Base-by-base conservation (phyloP, 1,139 yeast species). In the Candida buenavistaensis region DNA sequence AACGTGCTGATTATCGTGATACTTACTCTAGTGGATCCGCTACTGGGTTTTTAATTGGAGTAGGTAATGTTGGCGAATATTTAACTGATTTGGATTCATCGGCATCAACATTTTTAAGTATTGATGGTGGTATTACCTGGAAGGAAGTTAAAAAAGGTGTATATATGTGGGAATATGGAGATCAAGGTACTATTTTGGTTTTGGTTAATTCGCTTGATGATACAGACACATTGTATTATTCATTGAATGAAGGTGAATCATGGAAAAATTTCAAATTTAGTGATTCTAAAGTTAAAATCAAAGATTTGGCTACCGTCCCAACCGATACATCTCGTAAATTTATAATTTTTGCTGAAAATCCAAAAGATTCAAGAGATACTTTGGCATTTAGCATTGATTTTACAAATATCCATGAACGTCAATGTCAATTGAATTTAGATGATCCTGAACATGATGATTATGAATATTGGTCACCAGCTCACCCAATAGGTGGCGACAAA, bases 121-220 rank as follows among this genome's bases (percentile, higher is more conserved):
- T 72, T 5, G 97, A 94, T 61, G 98, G 95, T 3, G 99, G 99
- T 30, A 61, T 80, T 3, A 74, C 90, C 2, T 92, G 98, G 98
- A 77, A 59, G 37, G 95, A 88, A 57, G 64, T 89, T 17, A 72
- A 63, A 35, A 76, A 82, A 43, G 95, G 95, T 1, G 74, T 78
- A 0, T 75, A 75, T 51, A 84, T 84, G 78, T 94, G 97, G 97
- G 97, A 90, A 57, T 92, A 72, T 58, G 98, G 97, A 40, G 98
- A 94, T 55, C 83, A 89, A 47, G 98, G 99, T 6, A 80, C 96
- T 1, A 74, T 94, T 27, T 63, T 92, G 39, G 88, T 85, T 1
- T 59, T 90, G 33, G 92, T 84, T 4, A 69, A 78, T 33, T 77
- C 77, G 14, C 64, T 57, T 6, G 77, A 74, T 4, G 64, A 67